phyloP scores from a whole-genome alignment of 305 asterid genomes.

The Stenogyne calaminthoides region DNA sequence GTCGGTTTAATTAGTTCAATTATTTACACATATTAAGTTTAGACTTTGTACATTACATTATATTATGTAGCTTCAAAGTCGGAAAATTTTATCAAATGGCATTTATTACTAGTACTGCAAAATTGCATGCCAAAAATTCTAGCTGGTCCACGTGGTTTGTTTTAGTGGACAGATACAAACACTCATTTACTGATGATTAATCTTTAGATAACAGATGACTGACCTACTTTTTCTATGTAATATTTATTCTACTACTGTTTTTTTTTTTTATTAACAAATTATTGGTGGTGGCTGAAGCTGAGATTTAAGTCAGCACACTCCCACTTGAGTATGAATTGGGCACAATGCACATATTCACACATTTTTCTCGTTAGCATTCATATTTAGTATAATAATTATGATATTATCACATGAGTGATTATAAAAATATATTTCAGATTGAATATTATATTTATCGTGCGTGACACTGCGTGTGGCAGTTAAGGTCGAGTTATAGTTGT shows the following conservation, averaged over 20 bases:
- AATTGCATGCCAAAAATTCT: neutral
- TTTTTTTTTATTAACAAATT: too few relatives aligned
- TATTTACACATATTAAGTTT: neutral
- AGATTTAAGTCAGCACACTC: neutral
- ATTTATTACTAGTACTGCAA: neutral
- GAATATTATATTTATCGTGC: too few relatives aligned
- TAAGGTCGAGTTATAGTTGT: too few relatives aligned
- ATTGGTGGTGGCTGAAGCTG: neutral
- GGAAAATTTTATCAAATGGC: neutral
- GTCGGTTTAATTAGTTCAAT: neutral
- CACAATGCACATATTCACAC: too few relatives aligned
- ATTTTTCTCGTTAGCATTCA: too few relatives aligned
- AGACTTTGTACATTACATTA: neutral
- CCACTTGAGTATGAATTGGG: neutral
- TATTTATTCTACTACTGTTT: too few relatives aligned
- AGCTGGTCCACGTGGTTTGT: neutral
- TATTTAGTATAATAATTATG: too few relatives aligned
- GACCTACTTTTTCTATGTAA: neutral
- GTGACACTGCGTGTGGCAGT: too few relatives aligned
- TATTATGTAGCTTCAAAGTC: neutral
- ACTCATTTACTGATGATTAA: neutral
- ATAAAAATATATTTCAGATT: too few relatives aligned
- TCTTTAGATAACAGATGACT: neutral
- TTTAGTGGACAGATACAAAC: neutral
- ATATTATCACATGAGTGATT: too few relatives aligned